Evolutionary conservation across 2,329 filamentous ascomycete species (phyloP).

Genomic region (Pseudogymnoascus sp.): DNA sequence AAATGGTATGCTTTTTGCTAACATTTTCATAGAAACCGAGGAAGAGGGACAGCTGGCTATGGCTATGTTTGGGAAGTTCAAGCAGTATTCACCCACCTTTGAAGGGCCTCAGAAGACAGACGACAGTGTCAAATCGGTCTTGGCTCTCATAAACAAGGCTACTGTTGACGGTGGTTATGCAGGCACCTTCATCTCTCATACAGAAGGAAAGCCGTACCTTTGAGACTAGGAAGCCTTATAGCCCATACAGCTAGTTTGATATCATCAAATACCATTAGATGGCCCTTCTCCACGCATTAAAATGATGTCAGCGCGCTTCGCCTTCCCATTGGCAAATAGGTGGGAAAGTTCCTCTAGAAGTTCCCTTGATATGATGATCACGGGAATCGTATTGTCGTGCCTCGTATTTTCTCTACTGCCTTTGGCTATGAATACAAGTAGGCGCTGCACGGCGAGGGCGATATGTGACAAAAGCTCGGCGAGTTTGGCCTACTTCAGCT

Average conservation of each 20-base stretch:
- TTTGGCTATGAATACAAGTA: too few species aligned
- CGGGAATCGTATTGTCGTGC: too few species aligned
- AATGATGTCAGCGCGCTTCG: too few species aligned
- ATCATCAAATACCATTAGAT: too few species aligned
- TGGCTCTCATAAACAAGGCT: slow-evolving; percentile 21
- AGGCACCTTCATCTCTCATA: slow-evolving; percentile 18
- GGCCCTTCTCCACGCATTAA: too few species aligned
- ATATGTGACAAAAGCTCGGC: too few species aligned
- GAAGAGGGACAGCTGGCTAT: slow-evolving; percentile 21
- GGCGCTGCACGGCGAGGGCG: too few species aligned
- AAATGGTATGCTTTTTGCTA: slow-evolving; percentile 13
- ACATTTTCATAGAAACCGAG: slow-evolving; percentile 16
- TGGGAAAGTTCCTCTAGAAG: too few species aligned
- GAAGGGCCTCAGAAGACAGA: slow-evolving; percentile 21
- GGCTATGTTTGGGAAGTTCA: slow-evolving; percentile 19
- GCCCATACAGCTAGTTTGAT: neutral
- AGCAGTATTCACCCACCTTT: slow-evolving; percentile 23
- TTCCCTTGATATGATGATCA: too few species aligned
- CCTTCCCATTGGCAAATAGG: too few species aligned
- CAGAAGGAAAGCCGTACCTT: slow-evolving; percentile 14
- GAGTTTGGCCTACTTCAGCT: too few species aligned
- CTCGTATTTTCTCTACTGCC: too few species aligned
- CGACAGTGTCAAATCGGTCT: slow-evolving; percentile 18
- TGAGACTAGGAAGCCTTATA: slow-evolving; percentile 11
- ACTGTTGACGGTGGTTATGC: slow-evolving; percentile 21